phyloP scores from a whole-genome alignment of 306 rosid genomes.

The Boehmeria nivea region DNA sequence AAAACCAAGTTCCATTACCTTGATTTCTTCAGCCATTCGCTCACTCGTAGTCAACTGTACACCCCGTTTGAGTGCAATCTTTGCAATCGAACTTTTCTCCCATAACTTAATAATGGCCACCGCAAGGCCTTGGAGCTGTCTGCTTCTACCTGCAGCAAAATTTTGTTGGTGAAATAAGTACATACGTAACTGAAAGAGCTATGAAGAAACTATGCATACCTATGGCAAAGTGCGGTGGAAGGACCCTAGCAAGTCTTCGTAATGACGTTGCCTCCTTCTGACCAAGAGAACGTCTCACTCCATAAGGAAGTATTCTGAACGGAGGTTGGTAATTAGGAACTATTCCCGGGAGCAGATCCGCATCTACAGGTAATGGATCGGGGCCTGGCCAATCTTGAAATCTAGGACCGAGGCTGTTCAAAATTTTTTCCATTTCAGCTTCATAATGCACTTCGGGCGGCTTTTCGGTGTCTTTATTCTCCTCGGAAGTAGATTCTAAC shows the following conservation, averaged over 20 bases:
- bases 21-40: constrained; percentile 97
- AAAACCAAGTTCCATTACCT: constrained; percentile 44
- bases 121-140: constrained; percentile 93
- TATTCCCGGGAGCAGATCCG: constrained; percentile 72
- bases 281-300: constrained; percentile 75
- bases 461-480: constrained; percentile 28
- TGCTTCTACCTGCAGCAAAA: constrained; percentile 64
- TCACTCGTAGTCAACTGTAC: constrained; percentile 95
- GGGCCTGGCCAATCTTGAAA: constrained; percentile 87
- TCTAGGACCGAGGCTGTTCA: constrained; percentile 81
- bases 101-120: constrained; percentile 74
- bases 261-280: constrained; percentile 69
- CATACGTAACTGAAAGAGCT: neutral
- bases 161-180: neutral
- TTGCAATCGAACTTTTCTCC: constrained; percentile 84
- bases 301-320: constrained; percentile 91
- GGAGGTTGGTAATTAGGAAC: constrained; percentile 83
- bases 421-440: constrained; percentile 66
- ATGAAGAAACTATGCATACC: constrained; percentile 40
- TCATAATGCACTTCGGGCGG: constrained; percentile 58
- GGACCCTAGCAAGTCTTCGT: constrained; percentile 76
- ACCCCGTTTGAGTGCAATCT: constrained; percentile 94
- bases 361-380: constrained; percentile 87
- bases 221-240: constrained; percentile 97
- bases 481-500: constrained; percentile 31